phyloP scores from a whole-genome alignment of 2,329 filamentous ascomycete species.

The Sclerotinia subarctica region DNA sequence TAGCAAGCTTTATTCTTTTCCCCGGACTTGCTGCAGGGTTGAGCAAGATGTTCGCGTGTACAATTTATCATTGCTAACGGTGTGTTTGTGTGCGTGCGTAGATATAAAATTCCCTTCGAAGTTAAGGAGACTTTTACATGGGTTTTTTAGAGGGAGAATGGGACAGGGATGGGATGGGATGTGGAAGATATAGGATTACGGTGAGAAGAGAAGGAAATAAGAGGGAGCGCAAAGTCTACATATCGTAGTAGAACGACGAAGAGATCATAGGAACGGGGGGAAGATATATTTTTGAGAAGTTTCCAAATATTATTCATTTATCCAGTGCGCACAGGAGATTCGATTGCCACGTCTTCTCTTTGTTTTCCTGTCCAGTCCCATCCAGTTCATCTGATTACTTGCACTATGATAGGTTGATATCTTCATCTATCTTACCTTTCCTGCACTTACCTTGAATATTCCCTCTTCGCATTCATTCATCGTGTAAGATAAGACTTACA shows the following conservation, averaged over 20 bases:
- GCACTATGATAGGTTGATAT: neutral
- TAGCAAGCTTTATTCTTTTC: constrained; percentile 9
- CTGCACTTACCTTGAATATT: too few species aligned
- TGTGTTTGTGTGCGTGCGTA: constrained; percentile 31
- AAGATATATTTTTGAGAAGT: neutral
- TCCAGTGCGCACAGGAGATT: neutral
- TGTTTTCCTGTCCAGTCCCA: neutral
- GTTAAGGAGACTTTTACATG: constrained; percentile 64
- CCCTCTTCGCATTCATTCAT: too few species aligned
- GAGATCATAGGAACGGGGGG: neutral
- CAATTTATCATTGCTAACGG: neutral
- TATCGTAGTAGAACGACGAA: neutral
- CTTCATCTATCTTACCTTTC: too few species aligned
- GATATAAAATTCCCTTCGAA: constrained; percentile 51
- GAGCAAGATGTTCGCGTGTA: too few species aligned
- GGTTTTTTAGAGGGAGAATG: constrained; percentile 40
- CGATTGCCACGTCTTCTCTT: neutral
- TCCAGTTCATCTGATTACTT: neutral
- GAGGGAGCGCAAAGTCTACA: neutral
- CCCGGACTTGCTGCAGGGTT: neutral
- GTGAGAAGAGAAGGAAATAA: neutral
- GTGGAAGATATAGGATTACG: neutral
- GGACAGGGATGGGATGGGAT: too few species aligned
- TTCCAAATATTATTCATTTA: neutral
- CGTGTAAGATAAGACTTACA: too few species aligned